Evolutionary conservation across 192 early-diverging fungal genomes (phyloP).

Genomic region (Backusella liffmaniae): DNA sequence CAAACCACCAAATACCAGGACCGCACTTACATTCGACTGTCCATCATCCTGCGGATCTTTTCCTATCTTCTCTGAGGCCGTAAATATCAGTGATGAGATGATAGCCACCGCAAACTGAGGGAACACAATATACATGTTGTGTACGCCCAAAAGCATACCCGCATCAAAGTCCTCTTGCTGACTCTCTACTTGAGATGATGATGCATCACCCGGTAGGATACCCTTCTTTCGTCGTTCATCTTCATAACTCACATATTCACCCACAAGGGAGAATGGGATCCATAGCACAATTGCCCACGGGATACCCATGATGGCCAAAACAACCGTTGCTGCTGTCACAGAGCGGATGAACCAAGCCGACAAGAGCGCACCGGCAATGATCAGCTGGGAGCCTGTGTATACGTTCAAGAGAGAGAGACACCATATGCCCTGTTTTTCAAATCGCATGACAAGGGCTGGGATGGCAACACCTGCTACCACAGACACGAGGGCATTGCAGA

Average conservation of each 20-base stretch:
- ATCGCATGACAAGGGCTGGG: slow-evolving; percentile 45
- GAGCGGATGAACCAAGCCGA: slow-evolving; percentile 60
- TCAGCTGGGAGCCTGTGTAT: slow-evolving; percentile 70
- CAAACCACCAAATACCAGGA: slow-evolving; percentile 71
- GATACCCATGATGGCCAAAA: slow-evolving; percentile 79
- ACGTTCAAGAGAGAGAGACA: slow-evolving; percentile 53
- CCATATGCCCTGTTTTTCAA: slow-evolving; percentile 6
- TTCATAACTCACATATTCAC: slow-evolving; percentile 64
- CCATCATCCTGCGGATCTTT: slow-evolving; percentile 18
- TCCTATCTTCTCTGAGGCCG: slow-evolving; percentile 55
- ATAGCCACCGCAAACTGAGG: slow-evolving; percentile 91
- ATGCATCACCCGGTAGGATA: not conserved
- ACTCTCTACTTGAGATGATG: not conserved
- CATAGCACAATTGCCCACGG: slow-evolving; percentile 88
- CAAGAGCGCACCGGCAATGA: slow-evolving; percentile 69
- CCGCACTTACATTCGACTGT: slow-evolving; percentile 52
- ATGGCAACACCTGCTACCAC: slow-evolving; percentile 62
- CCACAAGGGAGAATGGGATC: slow-evolving; percentile 91
- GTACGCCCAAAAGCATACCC: slow-evolving; percentile 85
- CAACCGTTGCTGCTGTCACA: slow-evolving; percentile 57
- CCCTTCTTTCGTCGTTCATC: slow-evolving; percentile 33
- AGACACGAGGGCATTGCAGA: slow-evolving; percentile 75
- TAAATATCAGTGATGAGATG: slow-evolving; percentile 55
- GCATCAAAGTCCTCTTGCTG: slow-evolving; percentile 46
- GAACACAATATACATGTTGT: slow-evolving; percentile 93